Conservation (phyloP, 23 red algal genomes). For the Agarophyton chilense region DNA sequence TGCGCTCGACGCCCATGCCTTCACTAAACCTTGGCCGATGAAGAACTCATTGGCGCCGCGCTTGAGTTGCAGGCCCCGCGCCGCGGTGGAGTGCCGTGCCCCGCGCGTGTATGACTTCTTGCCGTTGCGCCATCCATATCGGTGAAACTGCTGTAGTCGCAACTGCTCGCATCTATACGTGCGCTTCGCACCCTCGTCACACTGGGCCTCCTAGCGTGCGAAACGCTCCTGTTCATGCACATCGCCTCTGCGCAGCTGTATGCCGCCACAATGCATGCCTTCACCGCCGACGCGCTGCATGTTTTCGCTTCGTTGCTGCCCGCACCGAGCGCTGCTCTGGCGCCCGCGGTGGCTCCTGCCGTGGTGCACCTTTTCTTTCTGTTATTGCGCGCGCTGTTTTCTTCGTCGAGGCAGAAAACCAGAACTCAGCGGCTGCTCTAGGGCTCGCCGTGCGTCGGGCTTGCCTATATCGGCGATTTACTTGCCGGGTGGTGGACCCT, state of each 20-base stretch:
- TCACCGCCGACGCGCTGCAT: neutral
- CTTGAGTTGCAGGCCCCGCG: neutral
- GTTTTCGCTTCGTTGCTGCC: neutral
- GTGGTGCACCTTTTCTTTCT: neutral
- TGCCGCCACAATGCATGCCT: neutral
- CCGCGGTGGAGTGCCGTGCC: neutral
- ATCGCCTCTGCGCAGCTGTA: neutral
- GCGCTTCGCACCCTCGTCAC: neutral
- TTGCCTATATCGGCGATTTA: neutral
- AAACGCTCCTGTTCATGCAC: neutral
- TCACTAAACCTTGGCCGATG: neutral
- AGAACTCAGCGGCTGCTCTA: neutral
- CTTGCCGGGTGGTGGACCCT: neutral
- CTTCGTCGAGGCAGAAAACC: neutral
- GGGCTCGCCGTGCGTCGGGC: neutral
- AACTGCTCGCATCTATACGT: neutral
- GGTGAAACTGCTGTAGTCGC: neutral
- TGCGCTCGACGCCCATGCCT: too few species aligned
- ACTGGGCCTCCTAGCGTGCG: neutral
- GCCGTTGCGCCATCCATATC: neutral
- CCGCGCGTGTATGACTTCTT: neutral
- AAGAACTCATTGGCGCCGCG: neutral
- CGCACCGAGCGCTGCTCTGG: neutral
- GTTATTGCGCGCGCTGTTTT: neutral
- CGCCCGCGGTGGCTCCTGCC: neutral